Evolutionary conservation across 805 yeast genomes (phyloP), one percentile per base, ranked within the genome.

Genomic region (Hanseniaspora lachancei): DNA sequence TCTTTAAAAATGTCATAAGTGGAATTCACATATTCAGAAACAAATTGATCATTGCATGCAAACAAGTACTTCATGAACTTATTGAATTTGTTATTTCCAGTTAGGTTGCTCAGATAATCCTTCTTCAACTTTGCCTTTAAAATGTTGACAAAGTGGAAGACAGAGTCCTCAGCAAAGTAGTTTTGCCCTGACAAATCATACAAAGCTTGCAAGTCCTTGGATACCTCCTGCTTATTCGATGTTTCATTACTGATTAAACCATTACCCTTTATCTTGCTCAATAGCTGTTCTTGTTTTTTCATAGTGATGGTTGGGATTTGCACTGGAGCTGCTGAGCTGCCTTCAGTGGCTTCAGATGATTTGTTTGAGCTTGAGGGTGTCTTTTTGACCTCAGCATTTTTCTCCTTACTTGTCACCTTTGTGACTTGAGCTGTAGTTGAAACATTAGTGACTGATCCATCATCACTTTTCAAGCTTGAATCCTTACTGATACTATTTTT

Each of bases 161-260:
- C 75, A 5, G 65, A 60, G 2, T 68, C 64, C 46, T 73, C 71
- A n/a, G 80, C 75, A 61, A 83, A 85, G 65, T 84, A 85, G 43
- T 71, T 72, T 13, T 68, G 64, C 0, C 84, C 77, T 60, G 75
- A 64, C 9, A 61, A 73, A 13, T 63, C 58, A 61, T 75, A 84
- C 50, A 77, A 67, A 12, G 66, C 60, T 56, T 77, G 77, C 54
- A 85, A 72, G 8, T 77, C 81, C 67, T 66, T 61, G 50, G 72
- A 75, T 2, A 83, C 82, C 57, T 68, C 68, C 2, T 75, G 64
- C 58, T 60, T 42, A 54, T 72, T 70, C 59, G 65, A 61, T 46
- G 66, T 63, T 6, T 67, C 61, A 72, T 76, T 42, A n/a, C 59
- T 42, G 49, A 65, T 57, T 16, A 63, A 57, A 9, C 72, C 73